Evolutionary conservation across 2,329 filamentous ascomycete species (phyloP).

Genomic region (Rhynchosporium agropyri): DNA sequence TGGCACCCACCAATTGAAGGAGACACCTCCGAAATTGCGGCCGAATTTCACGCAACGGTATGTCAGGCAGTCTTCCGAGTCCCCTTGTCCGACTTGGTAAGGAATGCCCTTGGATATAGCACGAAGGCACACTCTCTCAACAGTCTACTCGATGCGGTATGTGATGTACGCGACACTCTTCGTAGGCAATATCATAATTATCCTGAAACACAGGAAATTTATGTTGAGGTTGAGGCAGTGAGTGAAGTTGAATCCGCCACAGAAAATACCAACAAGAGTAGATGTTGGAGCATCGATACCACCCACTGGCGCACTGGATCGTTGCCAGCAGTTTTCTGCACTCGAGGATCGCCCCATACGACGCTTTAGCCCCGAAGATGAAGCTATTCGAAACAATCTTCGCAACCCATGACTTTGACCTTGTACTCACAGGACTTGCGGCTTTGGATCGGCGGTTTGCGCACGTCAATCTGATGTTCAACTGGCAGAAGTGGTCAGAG

Average conservation of each 20-base stretch:
- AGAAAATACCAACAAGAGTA: neutral
- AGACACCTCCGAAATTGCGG: too few relatives aligned
- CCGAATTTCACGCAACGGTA: too few relatives aligned
- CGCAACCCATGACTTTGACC: neutral
- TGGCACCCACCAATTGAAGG: too few relatives aligned
- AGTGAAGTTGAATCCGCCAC: neutral
- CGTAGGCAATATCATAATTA: conserved; percentile 18
- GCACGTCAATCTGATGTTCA: neutral
- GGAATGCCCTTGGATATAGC: too few relatives aligned
- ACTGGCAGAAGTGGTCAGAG: too few relatives aligned
- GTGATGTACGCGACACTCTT: conserved; percentile 21
- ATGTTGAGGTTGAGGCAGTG: neutral
- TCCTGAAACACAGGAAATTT: neutral
- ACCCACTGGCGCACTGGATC: conserved; percentile 1
- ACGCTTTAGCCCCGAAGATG: neutral
- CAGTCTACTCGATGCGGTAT: too few relatives aligned
- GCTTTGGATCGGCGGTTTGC: neutral
- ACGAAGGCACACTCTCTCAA: too few relatives aligned
- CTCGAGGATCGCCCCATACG: neutral
- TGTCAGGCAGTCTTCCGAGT: too few relatives aligned
- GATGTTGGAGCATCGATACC: neutral
- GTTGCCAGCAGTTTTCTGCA: neutral
- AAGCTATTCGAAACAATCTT: neutral
- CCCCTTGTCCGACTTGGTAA: too few relatives aligned
- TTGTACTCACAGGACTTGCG: neutral